A percentile compares a stretch with the other conserved stretches of the same genome.
Evolutionary conservation across 2,329 filamentous ascomycete genomes (phyloP).

Genomic region (Diaporthe vexans): DNA sequence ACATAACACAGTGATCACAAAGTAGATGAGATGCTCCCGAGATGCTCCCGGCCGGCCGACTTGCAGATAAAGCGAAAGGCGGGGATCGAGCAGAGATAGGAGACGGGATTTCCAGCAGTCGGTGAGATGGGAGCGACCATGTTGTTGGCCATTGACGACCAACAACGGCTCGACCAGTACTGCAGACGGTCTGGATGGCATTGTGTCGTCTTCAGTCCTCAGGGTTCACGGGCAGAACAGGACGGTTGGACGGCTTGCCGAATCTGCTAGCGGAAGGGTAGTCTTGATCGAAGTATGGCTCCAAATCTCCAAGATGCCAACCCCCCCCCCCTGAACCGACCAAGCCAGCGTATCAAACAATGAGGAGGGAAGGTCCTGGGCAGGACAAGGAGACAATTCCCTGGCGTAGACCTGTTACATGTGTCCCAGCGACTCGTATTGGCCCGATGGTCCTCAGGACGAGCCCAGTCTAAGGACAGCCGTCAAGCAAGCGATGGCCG

Average conservation of each 20-base stretch:
- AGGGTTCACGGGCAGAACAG: neutral
- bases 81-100: constrained; percentile 20
- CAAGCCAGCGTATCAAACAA: neutral
- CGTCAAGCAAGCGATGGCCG: constrained; percentile 21
- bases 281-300: constrained; percentile 25
- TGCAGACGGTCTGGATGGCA: constrained; percentile 5
- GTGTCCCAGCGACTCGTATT: neutral
- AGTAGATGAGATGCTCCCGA: neutral
- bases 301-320: constrained; percentile 2
- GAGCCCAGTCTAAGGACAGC: constrained; percentile 14
- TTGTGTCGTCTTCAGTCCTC: constrained; percentile 3
- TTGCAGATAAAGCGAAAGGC: constrained; percentile 2
- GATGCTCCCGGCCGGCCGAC: constrained; percentile 9
- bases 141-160: neutral
- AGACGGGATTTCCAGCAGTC: neutral
- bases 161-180: neutral
- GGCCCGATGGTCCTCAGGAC: neutral
- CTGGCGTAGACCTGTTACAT: constrained; percentile 26
- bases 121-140: constrained; percentile 9
- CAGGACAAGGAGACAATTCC: constrained; percentile 15
- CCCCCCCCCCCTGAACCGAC: neutral
- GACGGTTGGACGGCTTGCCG: neutral
- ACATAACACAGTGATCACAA: neutral
- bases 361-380: constrained; percentile 5
- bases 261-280: constrained; percentile 17